These are phyloP conservation scores for Persicaria tinctoria DNA, from an alignment of 148 eudicot species.

Conservation along the genomic window DNA sequence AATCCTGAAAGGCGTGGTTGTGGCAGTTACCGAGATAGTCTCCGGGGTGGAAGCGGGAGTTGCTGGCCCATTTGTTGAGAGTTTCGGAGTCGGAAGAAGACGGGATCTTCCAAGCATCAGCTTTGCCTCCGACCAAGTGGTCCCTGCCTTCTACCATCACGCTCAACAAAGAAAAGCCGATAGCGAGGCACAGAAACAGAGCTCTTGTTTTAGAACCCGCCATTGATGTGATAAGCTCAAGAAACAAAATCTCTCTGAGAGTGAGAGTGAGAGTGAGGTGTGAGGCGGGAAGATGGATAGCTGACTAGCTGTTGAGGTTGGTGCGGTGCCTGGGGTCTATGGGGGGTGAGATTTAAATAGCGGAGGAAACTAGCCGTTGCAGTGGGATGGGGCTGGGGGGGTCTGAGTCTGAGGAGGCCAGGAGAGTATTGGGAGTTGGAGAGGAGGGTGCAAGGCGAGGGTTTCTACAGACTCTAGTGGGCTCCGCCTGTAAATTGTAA, in stretches of 20 bases:
- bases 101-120: constrained; percentile 52
- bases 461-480: background rate
- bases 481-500: background rate
- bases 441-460: background rate
- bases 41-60: constrained; percentile 39
- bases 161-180: constrained; percentile 13
- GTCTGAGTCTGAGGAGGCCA: background rate
- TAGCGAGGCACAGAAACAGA: constrained; percentile 10
- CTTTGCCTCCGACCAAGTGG: constrained; percentile 48
- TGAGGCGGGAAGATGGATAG: background rate
- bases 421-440: background rate
- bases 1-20: background rate
- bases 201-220: background rate
- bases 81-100: constrained; percentile 43
- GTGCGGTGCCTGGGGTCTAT: background rate
- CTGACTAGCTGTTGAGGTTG: background rate
- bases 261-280: background rate
- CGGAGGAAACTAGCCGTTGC: constrained; percentile 8
- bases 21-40: constrained; percentile 45
- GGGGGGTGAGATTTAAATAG: background rate
- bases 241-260: background rate
- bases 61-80: constrained; percentile 61
- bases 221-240: constrained; percentile 4
- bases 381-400: background rate
- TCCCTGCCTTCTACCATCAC: constrained; percentile 44